These are phyloP conservation scores for Trichophyton rubrum DNA, from an alignment of 2,329 filamentous ascomycete genomes.

Conservation along the genomic window DNA sequence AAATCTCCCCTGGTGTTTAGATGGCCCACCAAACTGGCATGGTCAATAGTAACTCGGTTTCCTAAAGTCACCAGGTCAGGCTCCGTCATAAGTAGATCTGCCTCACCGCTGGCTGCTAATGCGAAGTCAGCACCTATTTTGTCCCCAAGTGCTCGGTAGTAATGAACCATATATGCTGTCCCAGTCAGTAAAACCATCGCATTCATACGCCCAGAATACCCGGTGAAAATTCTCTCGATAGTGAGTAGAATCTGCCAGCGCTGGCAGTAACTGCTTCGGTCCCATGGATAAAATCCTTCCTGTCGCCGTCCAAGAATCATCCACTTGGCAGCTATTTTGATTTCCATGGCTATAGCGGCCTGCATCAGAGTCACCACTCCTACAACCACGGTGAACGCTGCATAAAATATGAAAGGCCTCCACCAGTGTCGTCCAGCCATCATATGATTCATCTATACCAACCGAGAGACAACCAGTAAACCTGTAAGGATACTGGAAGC, in stretches of 20 bases:
- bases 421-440: background rate
- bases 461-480: background rate
- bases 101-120: background rate
- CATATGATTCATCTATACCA: background rate
- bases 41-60: conserved; percentile 1
- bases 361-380: background rate
- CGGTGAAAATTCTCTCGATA: background rate
- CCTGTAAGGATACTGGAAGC: background rate
- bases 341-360: background rate
- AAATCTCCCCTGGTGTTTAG: conserved; percentile 3
- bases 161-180: background rate
- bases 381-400: background rate
- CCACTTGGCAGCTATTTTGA: conserved; percentile 3
- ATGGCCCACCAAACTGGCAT: conserved; percentile 5
- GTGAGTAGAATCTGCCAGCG: conserved; percentile 4
- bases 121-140: conserved; percentile 1
- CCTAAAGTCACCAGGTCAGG: conserved; percentile 3
- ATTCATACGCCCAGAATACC: background rate
- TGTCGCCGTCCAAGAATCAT: background rate
- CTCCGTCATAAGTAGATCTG: background rate
- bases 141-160: background rate
- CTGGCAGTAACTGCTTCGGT: conserved; percentile 5
- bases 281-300: background rate
- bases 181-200: background rate
- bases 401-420: background rate